Percentiles rank a stretch among this genome's conserved stretches.
Evolutionary conservation across 345 rosid species (phyloP).

Genomic region (Syzygium oleosum): DNA sequence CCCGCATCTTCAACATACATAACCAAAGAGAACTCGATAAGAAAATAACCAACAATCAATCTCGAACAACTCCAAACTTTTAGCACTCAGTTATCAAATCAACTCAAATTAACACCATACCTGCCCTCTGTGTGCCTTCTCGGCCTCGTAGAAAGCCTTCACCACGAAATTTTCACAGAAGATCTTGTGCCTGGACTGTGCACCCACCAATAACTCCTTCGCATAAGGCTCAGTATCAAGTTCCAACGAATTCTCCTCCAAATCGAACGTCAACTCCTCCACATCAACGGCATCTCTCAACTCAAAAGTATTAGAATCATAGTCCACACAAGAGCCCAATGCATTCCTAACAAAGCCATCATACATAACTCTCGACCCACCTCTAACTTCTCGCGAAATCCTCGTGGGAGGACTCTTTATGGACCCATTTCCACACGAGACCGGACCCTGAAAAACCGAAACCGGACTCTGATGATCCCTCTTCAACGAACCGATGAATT

Average conservation of each 20-base stretch:
- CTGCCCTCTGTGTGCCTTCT: constrained; percentile 95
- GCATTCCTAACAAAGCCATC: constrained; percentile 66
- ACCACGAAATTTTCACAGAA: constrained; percentile 58
- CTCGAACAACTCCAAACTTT: not conserved
- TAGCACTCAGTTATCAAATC: not conserved
- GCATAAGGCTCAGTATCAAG: constrained; percentile 35
- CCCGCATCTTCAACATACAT: constrained; percentile 56
- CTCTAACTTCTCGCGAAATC: constrained; percentile 31
- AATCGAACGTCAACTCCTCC: constrained; percentile 52
- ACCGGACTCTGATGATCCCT: constrained; percentile 65
- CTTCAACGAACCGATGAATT: constrained; percentile 36
- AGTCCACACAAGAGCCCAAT: constrained; percentile 67
- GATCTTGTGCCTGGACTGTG: constrained; percentile 63
- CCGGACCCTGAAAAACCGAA: constrained; percentile 67
- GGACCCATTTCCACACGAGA: constrained; percentile 33
- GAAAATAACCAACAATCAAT: not conserved
- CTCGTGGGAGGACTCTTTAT: constrained; percentile 54
- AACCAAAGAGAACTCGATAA: not conserved
- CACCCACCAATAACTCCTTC: constrained; percentile 48
- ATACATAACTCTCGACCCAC: constrained; percentile 38
- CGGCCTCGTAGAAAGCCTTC: constrained; percentile 83
- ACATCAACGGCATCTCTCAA: constrained; percentile 17
- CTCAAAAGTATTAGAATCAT: constrained; percentile 37
- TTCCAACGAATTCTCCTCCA: constrained; percentile 54
- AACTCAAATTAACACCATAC: constrained; percentile 16